Evolutionary conservation across 202 grass and related monocot genomes (phyloP).

Genomic region (Schoenoplectus triqueter): DNA sequence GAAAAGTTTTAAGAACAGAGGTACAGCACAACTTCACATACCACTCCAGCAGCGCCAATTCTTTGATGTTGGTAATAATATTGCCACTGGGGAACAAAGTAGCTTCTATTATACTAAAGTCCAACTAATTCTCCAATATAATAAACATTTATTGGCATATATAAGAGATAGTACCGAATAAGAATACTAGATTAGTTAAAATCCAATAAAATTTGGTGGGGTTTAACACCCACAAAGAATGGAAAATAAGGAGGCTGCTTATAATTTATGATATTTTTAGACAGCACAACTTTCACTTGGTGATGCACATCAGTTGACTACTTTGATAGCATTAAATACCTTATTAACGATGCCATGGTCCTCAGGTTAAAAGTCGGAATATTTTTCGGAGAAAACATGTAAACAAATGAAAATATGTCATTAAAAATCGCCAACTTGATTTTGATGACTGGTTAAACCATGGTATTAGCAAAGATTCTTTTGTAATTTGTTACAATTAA

Average conservation of each 20-base stretch:
- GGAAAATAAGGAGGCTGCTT: neutral
- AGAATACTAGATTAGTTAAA: conserved; percentile 11
- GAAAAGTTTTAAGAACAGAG: neutral
- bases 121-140: conserved; percentile 5
- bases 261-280: neutral
- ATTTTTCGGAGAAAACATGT: conserved; percentile 23
- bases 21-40: neutral
- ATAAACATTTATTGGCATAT: neutral
- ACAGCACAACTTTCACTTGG: neutral
- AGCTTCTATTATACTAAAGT: conserved; percentile 34
- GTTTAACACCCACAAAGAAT: neutral
- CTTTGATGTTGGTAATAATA: conserved; percentile 8
- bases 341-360: neutral
- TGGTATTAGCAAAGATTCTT: conserved; percentile 23
- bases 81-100: conserved; percentile 22
- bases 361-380: conserved; percentile 31
- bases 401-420: conserved; percentile 6
- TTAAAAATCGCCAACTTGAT: conserved; percentile 18
- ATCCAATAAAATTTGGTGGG: conserved; percentile 5
- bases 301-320: conserved; percentile 30
- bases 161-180: conserved; percentile 1
- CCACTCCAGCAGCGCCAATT: neutral
- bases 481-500: neutral
- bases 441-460: conserved; percentile 17
- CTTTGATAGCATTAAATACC: conserved; percentile 20